Evolutionary conservation across 441 rosid genomes (phyloP), one percentile per base, ranked within the genome.

Genomic region (Adansonia gregorii): DNA sequence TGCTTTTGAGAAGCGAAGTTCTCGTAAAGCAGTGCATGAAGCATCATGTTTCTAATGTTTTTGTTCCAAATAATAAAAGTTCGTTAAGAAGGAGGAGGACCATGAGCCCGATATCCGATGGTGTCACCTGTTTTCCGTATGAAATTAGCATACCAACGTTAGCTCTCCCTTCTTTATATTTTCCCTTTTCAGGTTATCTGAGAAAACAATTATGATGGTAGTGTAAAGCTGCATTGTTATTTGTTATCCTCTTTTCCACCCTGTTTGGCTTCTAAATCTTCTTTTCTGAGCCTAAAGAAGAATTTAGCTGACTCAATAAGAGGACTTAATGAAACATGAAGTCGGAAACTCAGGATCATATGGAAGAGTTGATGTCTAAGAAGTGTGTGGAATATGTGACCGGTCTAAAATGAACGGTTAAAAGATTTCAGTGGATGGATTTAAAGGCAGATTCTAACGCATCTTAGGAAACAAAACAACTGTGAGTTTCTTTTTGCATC

Each of bases 41-140:
- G 85, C 89, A 60, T 89, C 94, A 35, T 35, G 41, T 86, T 95
- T 65, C 91, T 81, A 52, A 95, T 93, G 52, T 96, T 91, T 77
- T 75, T 95, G 67, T 93, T 93, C 89, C 99, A 95, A 76, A 88
- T 93, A 75, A 91, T 95, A 35, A 76, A 95, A 87, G 79, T 95
- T 91, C 78, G 98, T 90, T 79, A 95, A 93, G 72, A 97, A 91
- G 86, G 93, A 93, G 79, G 93, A 91, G 75, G 98, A 93, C 71
- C 97, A 95, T 15, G 90, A 93, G 56, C 66, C 86, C 97, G 3
- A 90, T 95, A 81, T 81, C 92, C 2, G 98, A 95, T 35, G 89
- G 92, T n/a, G 88, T 87, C 15, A 73, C 90, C 81, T 89, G 89
- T 82, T 95, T 90, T 79, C 98, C 98, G 3, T 88, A 88, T 77